phyloP scores from a whole-genome alignment of 129 eudicot genomes.

The Centella asiatica region DNA sequence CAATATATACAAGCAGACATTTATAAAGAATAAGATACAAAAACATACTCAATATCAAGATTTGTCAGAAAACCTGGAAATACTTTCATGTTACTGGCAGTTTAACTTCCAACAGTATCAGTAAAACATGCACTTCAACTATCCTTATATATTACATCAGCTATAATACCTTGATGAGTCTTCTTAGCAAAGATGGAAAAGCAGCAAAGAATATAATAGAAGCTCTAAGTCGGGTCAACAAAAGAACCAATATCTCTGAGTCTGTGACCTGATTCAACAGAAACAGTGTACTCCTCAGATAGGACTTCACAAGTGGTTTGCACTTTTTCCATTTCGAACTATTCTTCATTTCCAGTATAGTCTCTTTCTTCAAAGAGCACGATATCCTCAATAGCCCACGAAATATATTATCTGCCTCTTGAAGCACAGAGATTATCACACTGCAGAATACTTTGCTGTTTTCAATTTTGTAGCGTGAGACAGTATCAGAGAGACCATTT shows the following conservation, averaged over 20 bases:
- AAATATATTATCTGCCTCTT: conserved; percentile 69
- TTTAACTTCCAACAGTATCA: background rate
- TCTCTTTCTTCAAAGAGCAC: conserved; percentile 51
- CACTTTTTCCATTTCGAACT: conserved; percentile 60
- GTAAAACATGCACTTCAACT: background rate
- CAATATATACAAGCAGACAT: too few relatives aligned
- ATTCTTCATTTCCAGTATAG: conserved; percentile 47
- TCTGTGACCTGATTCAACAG: conserved; percentile 80
- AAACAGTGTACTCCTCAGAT: conserved; percentile 67
- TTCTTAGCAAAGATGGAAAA: conserved; percentile 58
- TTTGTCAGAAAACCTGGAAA: too few relatives aligned
- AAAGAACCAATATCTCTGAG: conserved; percentile 49
- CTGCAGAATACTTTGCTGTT: conserved; percentile 55
- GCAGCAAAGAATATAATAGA: conserved; percentile 70
- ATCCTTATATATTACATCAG: background rate
- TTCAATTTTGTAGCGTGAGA: conserved; percentile 29
- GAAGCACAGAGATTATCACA: conserved; percentile 50
- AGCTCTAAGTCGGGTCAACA: conserved; percentile 50
- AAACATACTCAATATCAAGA: too few relatives aligned
- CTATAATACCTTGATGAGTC: conserved; percentile 64
- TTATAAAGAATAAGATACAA: too few relatives aligned
- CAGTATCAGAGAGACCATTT: conserved; percentile 20
- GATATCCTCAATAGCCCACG: conserved; percentile 49
- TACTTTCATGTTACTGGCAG: background rate
- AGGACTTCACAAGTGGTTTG: conserved; percentile 73